Percentiles rank a stretch among this genome's conserved stretches.
phyloP scores from a whole-genome alignment of 2,329 filamentous ascomycete species.

The Thielaviopsis populi region DNA sequence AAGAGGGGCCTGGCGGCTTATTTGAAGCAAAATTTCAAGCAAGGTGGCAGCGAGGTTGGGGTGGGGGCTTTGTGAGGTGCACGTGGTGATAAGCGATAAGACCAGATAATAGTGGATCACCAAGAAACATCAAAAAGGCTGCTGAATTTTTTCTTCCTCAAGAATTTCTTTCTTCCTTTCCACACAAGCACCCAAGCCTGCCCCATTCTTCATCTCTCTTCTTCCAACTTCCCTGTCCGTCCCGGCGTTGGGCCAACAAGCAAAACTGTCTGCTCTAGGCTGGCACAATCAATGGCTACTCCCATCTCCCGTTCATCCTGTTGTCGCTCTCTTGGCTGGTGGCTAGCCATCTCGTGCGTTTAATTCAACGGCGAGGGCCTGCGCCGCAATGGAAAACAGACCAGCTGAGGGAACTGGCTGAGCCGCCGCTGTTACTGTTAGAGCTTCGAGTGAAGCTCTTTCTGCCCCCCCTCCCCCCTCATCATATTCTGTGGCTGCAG shows the following conservation, averaged over 20 bases:
- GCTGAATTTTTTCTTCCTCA: conserved; percentile 8
- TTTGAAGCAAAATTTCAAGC: neutral
- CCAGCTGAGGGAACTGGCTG: neutral
- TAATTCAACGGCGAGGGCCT: neutral
- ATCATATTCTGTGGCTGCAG: neutral
- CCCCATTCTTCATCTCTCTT: conserved; percentile 1
- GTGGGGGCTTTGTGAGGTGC: neutral
- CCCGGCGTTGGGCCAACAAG: no score
- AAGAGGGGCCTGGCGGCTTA: conserved; percentile 12
- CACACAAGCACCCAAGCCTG: neutral
- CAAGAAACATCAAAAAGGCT: neutral
- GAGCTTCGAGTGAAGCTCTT: neutral
- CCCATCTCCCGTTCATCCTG: neutral
- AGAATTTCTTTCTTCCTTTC: conserved; percentile 6
- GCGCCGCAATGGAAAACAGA: neutral
- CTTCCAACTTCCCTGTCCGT: neutral
- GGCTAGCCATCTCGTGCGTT: neutral
- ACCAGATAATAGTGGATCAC: neutral
- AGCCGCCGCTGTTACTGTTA: no score
- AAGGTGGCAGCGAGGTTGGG: neutral
- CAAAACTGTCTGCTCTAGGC: neutral
- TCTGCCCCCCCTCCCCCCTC: neutral
- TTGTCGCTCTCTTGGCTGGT: neutral
- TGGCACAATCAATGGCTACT: neutral
- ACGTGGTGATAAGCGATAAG: conserved; percentile 1